Base-by-base conservation (phyloP, 2,329 filamentous ascomycete species). In the Fusarium miscanthi region DNA sequence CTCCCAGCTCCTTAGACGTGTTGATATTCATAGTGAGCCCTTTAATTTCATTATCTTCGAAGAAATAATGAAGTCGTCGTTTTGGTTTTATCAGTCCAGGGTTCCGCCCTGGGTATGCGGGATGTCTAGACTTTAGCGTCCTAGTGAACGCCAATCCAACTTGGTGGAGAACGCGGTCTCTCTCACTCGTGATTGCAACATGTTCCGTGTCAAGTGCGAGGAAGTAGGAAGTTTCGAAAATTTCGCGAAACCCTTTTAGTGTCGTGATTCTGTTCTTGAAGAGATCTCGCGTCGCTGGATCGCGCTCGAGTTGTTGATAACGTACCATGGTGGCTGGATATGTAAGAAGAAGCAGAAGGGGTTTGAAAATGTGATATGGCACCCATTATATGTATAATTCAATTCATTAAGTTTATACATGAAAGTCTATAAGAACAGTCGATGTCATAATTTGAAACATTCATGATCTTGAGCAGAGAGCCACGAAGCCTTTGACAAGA, bases 151-250 rank as follows among this genome's bases (percentile, higher is more conserved):
- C 66, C 2, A 75, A 25, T 9, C 63, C 66, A n/a, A 75, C 72
- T 37, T 75, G 72, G 27, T 67, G 56, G 38, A 75, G 66, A 21
- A 73, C 25, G 14, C 63, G 72, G 31, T 67, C 69, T 2, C 37
- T 23, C 9, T 1, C 16, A 4, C 37, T 89, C 0, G 90, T 91
- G 73, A 89, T 91, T 12, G 89, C 89, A 8, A 92, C 89, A 0
- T 90, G 87, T 0, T 90, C 89, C 0, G 87, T 88, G 78, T 89
- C 51, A 8, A 54, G 8, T 1, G 51, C 37, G 10, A 54, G 4
- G 23, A 46, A 90, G 86, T 67, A 91, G 89, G 78, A 89, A 25
- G 5, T 3, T 3, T 37, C 21, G 11, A 30, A 3, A 16, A 49
- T 3, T n/a, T 48, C 2, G 14, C 8, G 40, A 7, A 58, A 37